Conservation (phyloP, 352 stramenopile species). For the Pythium periplocum region DNA sequence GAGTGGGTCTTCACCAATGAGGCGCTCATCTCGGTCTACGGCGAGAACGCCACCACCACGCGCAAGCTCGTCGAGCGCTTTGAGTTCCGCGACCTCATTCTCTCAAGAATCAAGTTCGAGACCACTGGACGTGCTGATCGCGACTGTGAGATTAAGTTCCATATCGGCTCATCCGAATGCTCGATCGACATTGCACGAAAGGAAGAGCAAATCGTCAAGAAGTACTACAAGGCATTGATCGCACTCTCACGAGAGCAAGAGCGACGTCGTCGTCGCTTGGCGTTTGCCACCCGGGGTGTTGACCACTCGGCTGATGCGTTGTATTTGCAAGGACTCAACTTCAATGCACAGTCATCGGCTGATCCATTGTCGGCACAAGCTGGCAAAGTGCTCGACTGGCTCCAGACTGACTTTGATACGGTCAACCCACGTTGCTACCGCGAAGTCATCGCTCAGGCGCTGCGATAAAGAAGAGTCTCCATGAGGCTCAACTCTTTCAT, state of each 20-base stretch:
- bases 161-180: slow-evolving; percentile 26
- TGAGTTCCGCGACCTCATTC: slow-evolving; percentile 24
- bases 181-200: slow-evolving; percentile 48
- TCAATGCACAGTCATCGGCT: slow-evolving; percentile 20
- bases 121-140: slow-evolving; percentile 38
- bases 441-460: slow-evolving; percentile 38
- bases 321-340: slow-evolving; percentile 31
- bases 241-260: slow-evolving; percentile 37
- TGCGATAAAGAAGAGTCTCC: slow-evolving; percentile 4
- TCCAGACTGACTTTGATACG: slow-evolving; percentile 38
- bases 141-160: slow-evolving; percentile 59
- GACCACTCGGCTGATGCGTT: slow-evolving; percentile 34
- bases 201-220: slow-evolving; percentile 21
- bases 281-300: slow-evolving; percentile 37
- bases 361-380: slow-evolving; percentile 17
- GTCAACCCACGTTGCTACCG: slow-evolving; percentile 49
- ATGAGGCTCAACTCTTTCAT: too few species aligned
- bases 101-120: slow-evolving; percentile 37
- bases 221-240: slow-evolving; percentile 53
- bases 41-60: slow-evolving; percentile 38
- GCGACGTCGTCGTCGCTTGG: slow-evolving; percentile 35
- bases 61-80: slow-evolving; percentile 43
- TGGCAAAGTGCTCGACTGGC: slow-evolving; percentile 37
- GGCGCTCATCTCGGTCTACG: slow-evolving; percentile 34
- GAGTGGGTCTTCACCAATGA: slow-evolving; percentile 68